Base-by-base conservation (phyloP, 345 rosid species). In the Hypericum androsaemum region DNA sequence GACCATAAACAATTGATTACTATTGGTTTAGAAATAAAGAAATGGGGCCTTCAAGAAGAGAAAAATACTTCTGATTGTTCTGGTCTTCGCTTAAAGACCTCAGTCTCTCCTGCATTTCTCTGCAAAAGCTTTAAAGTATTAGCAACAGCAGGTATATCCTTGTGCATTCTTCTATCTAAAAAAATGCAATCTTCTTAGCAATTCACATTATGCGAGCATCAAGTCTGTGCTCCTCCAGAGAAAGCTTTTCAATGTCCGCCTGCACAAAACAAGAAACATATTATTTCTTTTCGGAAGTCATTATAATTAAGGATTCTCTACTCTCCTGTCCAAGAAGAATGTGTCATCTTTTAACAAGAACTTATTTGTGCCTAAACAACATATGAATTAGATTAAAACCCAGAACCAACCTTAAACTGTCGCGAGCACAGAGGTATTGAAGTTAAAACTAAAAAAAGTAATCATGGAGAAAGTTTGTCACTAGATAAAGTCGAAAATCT, bases 131-230 rank as follows among this genome's bases (percentile, higher is more conserved):
- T 17, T 48, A 54, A 57, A 72, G 62, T 46, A 56, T 75, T 65
- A 78, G 74, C 67, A 67, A 28, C 64, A 49, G 44, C 57, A 50
- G 49, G 57, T 15, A 47, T 57, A 61, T 57, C 49, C 37, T 59
- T 53, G 59, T 59, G 51, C 56, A 58, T 12, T 55, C 45, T 36
- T 46, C 36, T 35, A 35, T 54, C 44, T 52, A 58, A 56, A 62
- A 51, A 68, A 63, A 67, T 1, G 32, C 32, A 22, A 22, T 22
- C 32, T 22, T 22, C 32, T 45, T 57, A 60, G 38, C 54, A 36
- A 57, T 15, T 37, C 52, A 92, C 98, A 95, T 92, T 75, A 83
- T 88, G 69, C 62, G 87, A 58, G 77, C 80, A 71, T 92, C 98
- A 60, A 92, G 48, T 43, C 71, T 66, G 37, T 22, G 74, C 71